phyloP scores from a whole-genome alignment of 495 filamentous ascomycete genomes.

The Pyrenula aspistea region DNA sequence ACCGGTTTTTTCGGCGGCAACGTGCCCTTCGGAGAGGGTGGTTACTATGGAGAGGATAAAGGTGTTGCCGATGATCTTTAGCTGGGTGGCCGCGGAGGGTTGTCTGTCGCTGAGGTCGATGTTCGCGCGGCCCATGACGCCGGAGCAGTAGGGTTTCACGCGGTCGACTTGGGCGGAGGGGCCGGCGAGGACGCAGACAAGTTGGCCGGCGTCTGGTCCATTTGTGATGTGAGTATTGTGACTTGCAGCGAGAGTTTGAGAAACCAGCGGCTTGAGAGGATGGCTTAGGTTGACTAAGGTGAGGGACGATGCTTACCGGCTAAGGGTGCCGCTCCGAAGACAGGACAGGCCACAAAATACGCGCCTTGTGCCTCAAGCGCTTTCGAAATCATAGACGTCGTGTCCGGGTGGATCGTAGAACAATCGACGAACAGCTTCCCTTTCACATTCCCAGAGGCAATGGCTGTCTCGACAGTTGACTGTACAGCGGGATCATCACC shows the following conservation, averaged over 20 bases:
- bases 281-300: no score
- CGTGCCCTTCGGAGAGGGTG: conserved; percentile 60
- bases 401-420: conserved; percentile 81
- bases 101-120: conserved; percentile 52
- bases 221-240: no score
- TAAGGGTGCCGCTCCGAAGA: conserved; percentile 74
- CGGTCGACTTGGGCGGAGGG: conserved; percentile 44
- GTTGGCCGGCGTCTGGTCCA: conserved; percentile 48
- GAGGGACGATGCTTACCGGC: conserved; percentile 25
- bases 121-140: conserved; percentile 59
- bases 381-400: conserved; percentile 50
- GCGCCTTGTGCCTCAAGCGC: conserved; percentile 44
- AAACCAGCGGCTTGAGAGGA: background rate
- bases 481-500: conserved; percentile 65
- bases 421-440: conserved; percentile 75
- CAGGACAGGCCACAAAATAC: conserved; percentile 65
- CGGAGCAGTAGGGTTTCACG: conserved; percentile 62
- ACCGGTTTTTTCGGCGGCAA: conserved; percentile 69
- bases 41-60: conserved; percentile 80
- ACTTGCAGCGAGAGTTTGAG: background rate
- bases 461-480: conserved; percentile 28
- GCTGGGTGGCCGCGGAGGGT: conserved; percentile 40
- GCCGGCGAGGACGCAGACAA: conserved; percentile 71
- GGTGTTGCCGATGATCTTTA: conserved; percentile 81
- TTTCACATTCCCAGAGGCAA: conserved; percentile 28